Evolutionary conservation across 2,329 filamentous ascomycete species (phyloP).

Genomic region (Colletotrichum sp.): DNA sequence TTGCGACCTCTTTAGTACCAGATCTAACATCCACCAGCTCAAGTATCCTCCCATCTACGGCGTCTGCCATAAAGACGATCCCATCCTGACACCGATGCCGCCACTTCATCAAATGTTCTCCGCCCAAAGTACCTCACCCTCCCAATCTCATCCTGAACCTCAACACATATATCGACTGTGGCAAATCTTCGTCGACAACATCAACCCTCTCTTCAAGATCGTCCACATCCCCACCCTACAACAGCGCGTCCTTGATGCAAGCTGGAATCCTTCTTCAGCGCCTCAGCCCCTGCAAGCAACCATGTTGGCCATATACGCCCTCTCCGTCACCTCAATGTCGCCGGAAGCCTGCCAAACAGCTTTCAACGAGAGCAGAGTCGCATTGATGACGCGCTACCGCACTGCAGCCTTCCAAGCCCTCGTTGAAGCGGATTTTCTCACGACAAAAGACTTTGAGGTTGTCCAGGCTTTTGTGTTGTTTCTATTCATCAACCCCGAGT

Average conservation of each 20-base stretch:
- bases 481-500: constrained; percentile 31
- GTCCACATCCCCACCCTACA: constrained; percentile 36
- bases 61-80: constrained; percentile 26
- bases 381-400: constrained; percentile 27
- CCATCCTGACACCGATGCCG: constrained; percentile 11
- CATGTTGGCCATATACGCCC: constrained; percentile 32
- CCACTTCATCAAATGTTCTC: constrained; percentile 9
- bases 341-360: constrained; percentile 16
- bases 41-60: constrained; percentile 22
- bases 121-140: neutral
- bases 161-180: constrained; percentile 32
- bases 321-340: constrained; percentile 27
- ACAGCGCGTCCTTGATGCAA: constrained; percentile 32
- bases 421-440: constrained; percentile 28
- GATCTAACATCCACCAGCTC: neutral
- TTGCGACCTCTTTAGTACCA: neutral
- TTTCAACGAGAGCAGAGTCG: constrained; percentile 20
- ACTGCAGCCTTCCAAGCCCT: constrained; percentile 28
- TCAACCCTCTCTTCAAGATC: constrained; percentile 36
- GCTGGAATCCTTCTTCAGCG: constrained; percentile 25
- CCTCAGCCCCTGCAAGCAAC: constrained; percentile 26
- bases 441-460: constrained; percentile 30
- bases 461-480: constrained; percentile 34
- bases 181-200: constrained; percentile 36
- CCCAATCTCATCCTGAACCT: constrained; percentile 32